Evolutionary conservation across 192 early-diverging fungal species (phyloP), one percentile per base, ranked within the genome.

Genomic region (Gonapodya sp.): DNA sequence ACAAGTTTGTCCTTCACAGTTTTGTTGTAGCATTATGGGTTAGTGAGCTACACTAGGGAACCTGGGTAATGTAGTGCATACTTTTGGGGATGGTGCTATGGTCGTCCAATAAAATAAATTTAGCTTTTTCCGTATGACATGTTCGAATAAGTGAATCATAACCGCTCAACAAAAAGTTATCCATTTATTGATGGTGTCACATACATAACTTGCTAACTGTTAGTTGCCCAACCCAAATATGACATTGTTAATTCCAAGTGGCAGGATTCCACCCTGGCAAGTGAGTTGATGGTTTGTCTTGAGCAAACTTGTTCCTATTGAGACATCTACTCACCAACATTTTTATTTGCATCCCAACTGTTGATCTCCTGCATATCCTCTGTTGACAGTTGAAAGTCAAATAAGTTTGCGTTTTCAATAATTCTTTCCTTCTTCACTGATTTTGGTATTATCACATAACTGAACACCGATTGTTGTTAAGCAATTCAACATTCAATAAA

Each of bases 301-400:
- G 36, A 31, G 0, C 31, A 18, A 73, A 34, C 30, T 1, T 77
- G 33, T 24, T 79, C 31, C 73, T 34, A 81, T 1, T 1, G 24
- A 83, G 30, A 83, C 30, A 34, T 31, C 8, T 31, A 34, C 33
- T 79, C 80, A 82, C 89, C 88, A 36, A 86, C 85, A 1, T 82
- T 80, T 30, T 87, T 83, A 36, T 81, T 81, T 33, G 87, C 85
- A 64, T 93, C 87, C 72, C 91, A 83, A 33, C 73, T 82, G 82
- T 89, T 86, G 37, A 93, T 64, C 14, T 79, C 78, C 35, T 83
- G 82, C 87, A 94, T 89, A 80, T 89, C 87, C 36, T 86, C 88
- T 46, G 85, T 86, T 1, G 83, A 81, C 33, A 94, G 80, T 35
- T 85, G 82, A 79, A 88, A 94, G 73, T 89, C 86, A 82, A 86